Evolutionary conservation across 2,329 filamentous ascomycete species (phyloP).

Genomic region (Tolypocladium sp.): DNA sequence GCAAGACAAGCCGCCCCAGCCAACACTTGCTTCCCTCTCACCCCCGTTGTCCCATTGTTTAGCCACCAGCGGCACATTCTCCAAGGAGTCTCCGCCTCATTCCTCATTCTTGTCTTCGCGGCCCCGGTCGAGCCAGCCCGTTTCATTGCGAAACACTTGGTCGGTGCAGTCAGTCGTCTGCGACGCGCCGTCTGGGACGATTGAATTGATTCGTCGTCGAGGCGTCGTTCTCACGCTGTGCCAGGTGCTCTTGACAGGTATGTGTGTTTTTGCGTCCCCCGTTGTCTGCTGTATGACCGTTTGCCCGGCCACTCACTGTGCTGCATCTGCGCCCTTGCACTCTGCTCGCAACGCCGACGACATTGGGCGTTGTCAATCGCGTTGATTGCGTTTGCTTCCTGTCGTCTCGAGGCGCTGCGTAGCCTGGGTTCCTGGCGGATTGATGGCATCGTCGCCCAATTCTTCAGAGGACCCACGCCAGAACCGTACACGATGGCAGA

Average conservation of each 20-base stretch:
- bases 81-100: background rate
- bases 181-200: background rate
- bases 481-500: background rate
- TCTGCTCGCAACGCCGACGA: background rate
- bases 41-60: background rate
- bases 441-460: background rate
- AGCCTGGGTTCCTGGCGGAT: background rate
- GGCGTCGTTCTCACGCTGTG: background rate
- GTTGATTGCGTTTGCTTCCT: background rate
- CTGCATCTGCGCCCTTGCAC: background rate
- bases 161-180: background rate
- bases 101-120: background rate
- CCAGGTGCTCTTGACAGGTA: background rate
- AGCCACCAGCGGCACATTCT: background rate
- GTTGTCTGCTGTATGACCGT: background rate
- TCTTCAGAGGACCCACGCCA: too few species aligned
- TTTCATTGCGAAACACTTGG: background rate
- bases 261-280: background rate
- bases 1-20: background rate
- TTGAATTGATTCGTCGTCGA: background rate
- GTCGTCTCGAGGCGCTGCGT: background rate
- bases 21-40: background rate
- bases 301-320: background rate
- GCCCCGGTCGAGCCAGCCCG: background rate
- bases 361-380: background rate